Conservation (phyloP, 202 grass and related monocot species). For the Saccharum hybrid region DNA sequence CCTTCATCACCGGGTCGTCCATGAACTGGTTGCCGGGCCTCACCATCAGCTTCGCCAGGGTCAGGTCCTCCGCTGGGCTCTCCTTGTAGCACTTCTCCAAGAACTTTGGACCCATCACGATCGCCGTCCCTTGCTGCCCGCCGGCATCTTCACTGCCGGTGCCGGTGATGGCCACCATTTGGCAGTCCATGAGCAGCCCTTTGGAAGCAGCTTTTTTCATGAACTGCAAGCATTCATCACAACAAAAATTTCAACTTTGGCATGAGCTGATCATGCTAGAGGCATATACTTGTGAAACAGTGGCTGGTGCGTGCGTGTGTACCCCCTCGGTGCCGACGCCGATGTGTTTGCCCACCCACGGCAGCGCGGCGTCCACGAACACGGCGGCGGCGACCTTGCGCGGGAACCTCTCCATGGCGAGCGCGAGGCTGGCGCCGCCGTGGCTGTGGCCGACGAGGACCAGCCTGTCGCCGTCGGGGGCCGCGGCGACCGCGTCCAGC, state of each 20-base stretch:
- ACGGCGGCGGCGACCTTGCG: constrained; percentile 59
- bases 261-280: too few species aligned
- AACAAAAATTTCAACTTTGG: too few species aligned
- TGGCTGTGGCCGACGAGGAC: constrained; percentile 70
- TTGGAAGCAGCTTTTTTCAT: constrained; percentile 28
- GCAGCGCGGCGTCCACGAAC: constrained; percentile 53
- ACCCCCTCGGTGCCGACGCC: constrained; percentile 23
- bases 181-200: constrained; percentile 43
- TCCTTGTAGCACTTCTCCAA: too few species aligned
- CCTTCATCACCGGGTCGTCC: too few species aligned
- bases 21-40: too few species aligned
- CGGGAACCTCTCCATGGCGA: constrained; percentile 64
- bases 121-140: too few species aligned
- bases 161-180: constrained; percentile 29
- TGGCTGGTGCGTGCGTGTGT: neutral
- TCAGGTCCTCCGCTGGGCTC: too few species aligned
- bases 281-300: neutral
- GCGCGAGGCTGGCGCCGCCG: constrained; percentile 53
- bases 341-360: constrained; percentile 54
- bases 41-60: too few species aligned
- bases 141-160: too few species aligned
- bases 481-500: constrained; percentile 46
- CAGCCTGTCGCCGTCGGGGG: constrained; percentile 44
- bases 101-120: too few species aligned
- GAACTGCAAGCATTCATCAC: constrained; percentile 17